Conservation (phyloP, 2,329 filamentous ascomycete species). For the Ceratocystis cubensis region DNA sequence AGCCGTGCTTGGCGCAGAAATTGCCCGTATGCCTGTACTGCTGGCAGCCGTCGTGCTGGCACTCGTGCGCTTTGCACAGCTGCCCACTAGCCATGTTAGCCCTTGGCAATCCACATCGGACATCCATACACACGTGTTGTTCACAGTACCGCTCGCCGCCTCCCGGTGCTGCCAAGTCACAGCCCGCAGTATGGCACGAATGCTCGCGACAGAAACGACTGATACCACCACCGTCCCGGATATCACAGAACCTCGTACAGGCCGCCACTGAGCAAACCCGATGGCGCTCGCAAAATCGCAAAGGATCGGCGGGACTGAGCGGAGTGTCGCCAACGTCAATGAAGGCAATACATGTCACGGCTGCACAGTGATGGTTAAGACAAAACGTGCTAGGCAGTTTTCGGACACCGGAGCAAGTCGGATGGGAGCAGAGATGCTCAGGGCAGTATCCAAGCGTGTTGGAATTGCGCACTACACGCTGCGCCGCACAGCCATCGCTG, state of each 20-base stretch:
- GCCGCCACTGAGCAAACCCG: conserved; percentile 21
- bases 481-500: conserved; percentile 20
- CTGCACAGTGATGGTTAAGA: conserved; percentile 23
- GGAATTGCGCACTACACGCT: conserved; percentile 8
- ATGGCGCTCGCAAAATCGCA: conserved; percentile 25
- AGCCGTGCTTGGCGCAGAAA: conserved; percentile 5
- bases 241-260: conserved; percentile 22
- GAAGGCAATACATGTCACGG: conserved; percentile 20
- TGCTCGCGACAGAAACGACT: conserved; percentile 21
- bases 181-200: conserved; percentile 22
- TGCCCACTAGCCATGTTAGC: conserved; percentile 5
- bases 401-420: conserved; percentile 19
- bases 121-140: conserved; percentile 18
- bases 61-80: conserved; percentile 17
- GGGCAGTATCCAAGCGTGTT: conserved; percentile 22
- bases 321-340: conserved; percentile 22
- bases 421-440: conserved; percentile 24
- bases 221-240: neutral
- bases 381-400: conserved; percentile 19
- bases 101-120: conserved; percentile 9
- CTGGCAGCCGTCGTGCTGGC: conserved; percentile 13
- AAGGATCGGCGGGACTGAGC: conserved; percentile 15
- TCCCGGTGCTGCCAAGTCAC: conserved; percentile 15
- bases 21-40: conserved; percentile 1
- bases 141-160: conserved; percentile 12